A percentile compares a stretch with the other conserved stretches of the same genome.
Evolutionary conservation across 495 filamentous ascomycete genomes (phyloP).

Genomic region (Schizothecium vesticola): DNA sequence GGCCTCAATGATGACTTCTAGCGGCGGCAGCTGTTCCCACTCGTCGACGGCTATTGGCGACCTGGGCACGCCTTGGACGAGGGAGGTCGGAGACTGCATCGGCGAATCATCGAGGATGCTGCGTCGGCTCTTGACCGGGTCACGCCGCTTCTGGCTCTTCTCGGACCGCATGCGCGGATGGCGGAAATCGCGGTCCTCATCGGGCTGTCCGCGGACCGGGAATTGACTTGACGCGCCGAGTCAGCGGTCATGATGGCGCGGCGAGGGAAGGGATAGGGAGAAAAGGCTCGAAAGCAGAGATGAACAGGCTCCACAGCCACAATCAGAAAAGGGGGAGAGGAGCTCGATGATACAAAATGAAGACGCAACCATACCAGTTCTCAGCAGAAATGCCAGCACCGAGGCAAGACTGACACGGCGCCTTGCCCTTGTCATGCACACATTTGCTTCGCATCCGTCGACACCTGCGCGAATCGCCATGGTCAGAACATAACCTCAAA

Average conservation of each 20-base stretch:
- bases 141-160: conserved; percentile 31
- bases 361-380: conserved; percentile 36
- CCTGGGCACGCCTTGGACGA: conserved; percentile 5
- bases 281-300: neutral
- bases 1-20: conserved; percentile 39
- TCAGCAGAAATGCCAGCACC: conserved; percentile 38
- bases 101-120: conserved; percentile 29
- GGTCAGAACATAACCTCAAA: neutral
- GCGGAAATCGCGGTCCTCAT: conserved; percentile 42
- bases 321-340: neutral
- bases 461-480: conserved; percentile 31
- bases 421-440: conserved; percentile 37
- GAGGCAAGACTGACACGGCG: conserved; percentile 40
- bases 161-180: conserved; percentile 42
- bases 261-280: neutral
- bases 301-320: neutral
- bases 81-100: conserved; percentile 17
- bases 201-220: conserved; percentile 39
- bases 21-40: conserved; percentile 41
- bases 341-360: neutral
- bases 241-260: conserved; percentile 3
- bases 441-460: conserved; percentile 48
- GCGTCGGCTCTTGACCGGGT: conserved; percentile 33
- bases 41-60: conserved; percentile 30
- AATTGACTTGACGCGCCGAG: conserved; percentile 31